Evolutionary conservation across 768 basidiomycete species (phyloP).

Genomic region (Rhodotorula toruloides): DNA sequence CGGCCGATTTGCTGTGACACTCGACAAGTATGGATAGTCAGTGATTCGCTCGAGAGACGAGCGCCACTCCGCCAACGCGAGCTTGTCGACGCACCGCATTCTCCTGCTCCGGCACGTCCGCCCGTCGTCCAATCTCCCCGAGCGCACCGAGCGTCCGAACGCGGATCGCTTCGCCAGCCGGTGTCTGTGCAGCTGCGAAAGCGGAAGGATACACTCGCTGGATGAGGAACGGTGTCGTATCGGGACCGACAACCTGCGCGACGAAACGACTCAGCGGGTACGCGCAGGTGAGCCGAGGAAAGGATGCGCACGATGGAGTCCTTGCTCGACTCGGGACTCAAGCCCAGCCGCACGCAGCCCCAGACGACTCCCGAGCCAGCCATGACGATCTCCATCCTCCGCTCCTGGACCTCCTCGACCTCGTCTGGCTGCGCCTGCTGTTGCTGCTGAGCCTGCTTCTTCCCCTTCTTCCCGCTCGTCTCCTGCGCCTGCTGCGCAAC

Average conservation of each 20-base stretch:
- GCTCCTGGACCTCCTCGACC: slow-evolving; percentile 41
- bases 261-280: too few relatives aligned
- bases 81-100: slow-evolving; percentile 45
- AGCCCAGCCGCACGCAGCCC: slow-evolving; percentile 38
- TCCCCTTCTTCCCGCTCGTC: slow-evolving; percentile 31
- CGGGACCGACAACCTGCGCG: slow-evolving; percentile 19
- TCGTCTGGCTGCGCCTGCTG: slow-evolving; percentile 20
- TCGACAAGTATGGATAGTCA: not conserved
- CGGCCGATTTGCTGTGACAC: slow-evolving; percentile 46
- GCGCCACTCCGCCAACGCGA: not conserved
- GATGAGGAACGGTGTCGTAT: slow-evolving; percentile 30
- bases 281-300: not conserved
- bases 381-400: slow-evolving; percentile 44
- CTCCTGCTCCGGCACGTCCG: slow-evolving; percentile 44
- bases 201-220: slow-evolving; percentile 21
- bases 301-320: slow-evolving; percentile 17
- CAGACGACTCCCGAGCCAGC: slow-evolving; percentile 44
- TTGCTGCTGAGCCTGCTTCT: slow-evolving; percentile 31
- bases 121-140: slow-evolving; percentile 45
- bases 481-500: too few relatives aligned
- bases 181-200: slow-evolving; percentile 28
- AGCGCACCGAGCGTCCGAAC: slow-evolving; percentile 46
- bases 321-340: slow-evolving; percentile 22
- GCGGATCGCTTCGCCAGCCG: slow-evolving; percentile 32
- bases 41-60: not conserved